phyloP scores from a whole-genome alignment of 2,329 filamentous ascomycete species.

The Aspergillus novofumigatus region DNA sequence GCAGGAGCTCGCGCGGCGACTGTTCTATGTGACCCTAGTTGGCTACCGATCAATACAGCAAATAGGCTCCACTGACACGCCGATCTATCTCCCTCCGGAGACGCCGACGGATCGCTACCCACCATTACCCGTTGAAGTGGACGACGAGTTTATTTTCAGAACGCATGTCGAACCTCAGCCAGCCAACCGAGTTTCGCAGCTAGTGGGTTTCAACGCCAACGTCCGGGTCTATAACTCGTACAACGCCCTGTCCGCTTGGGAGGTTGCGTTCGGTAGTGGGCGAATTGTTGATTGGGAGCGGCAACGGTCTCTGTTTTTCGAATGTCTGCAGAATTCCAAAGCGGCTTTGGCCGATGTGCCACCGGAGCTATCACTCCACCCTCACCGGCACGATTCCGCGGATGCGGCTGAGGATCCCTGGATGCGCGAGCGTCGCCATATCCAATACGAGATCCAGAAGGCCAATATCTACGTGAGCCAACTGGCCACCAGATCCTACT shows the following conservation, averaged over 20 bases:
- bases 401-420: constrained; percentile 39
- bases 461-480: constrained; percentile 83
- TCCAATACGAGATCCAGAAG: constrained; percentile 87
- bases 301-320: constrained; percentile 69
- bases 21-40: constrained; percentile 81
- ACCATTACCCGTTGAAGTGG: constrained; percentile 73
- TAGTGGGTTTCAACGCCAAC: constrained; percentile 77
- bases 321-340: constrained; percentile 68
- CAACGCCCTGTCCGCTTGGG: constrained; percentile 71
- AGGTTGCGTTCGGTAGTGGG: constrained; percentile 75
- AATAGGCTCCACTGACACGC: constrained; percentile 66
- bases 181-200: constrained; percentile 60
- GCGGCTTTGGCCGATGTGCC: constrained; percentile 64
- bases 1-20: constrained; percentile 50
- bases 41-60: constrained; percentile 75
- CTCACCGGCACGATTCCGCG: constrained; percentile 45
- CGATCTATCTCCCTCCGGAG: constrained; percentile 70
- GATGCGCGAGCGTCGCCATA: constrained; percentile 27
- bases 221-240: constrained; percentile 77
- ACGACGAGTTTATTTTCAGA: constrained; percentile 74
- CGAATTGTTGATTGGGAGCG: constrained; percentile 70
- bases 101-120: constrained; percentile 74
- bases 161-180: constrained; percentile 69
- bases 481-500: constrained; percentile 74
- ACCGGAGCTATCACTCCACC: constrained; percentile 59